phyloP scores from a whole-genome alignment of 257 asterid genomes.

The Petunia axillaris region DNA sequence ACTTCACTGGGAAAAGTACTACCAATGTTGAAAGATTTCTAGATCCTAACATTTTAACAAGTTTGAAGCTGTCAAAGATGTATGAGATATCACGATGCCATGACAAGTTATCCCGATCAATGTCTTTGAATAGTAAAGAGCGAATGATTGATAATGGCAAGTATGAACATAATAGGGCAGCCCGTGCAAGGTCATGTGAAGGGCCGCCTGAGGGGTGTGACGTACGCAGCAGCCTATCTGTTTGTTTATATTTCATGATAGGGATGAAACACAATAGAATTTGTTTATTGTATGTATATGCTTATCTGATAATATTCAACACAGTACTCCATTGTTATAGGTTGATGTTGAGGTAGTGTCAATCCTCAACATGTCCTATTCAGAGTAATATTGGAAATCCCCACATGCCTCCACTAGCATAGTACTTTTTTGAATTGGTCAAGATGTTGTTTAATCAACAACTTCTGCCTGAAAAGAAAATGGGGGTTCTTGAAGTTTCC shows the following conservation, averaged over 20 bases:
- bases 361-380: neutral
- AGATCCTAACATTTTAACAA: slow-evolving; percentile 8
- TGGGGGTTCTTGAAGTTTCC: neutral
- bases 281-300: neutral
- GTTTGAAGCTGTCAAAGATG: neutral
- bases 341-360: neutral
- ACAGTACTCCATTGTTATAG: neutral
- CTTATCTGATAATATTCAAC: neutral
- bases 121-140: neutral
- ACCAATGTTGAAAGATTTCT: neutral
- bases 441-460: neutral
- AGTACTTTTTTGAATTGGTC: neutral
- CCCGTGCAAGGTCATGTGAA: no score
- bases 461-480: neutral
- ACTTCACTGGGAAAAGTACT: neutral
- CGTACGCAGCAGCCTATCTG: no score
- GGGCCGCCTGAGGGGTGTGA: no score
- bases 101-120: neutral
- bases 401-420: slow-evolving; percentile 16
- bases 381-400: neutral
- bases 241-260: no score
- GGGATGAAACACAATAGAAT: neutral
- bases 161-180: no score
- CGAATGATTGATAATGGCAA: neutral
- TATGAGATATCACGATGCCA: neutral